Conservation (phyloP, 2,329 filamentous ascomycete species). For the Aspergillus intermedius region DNA sequence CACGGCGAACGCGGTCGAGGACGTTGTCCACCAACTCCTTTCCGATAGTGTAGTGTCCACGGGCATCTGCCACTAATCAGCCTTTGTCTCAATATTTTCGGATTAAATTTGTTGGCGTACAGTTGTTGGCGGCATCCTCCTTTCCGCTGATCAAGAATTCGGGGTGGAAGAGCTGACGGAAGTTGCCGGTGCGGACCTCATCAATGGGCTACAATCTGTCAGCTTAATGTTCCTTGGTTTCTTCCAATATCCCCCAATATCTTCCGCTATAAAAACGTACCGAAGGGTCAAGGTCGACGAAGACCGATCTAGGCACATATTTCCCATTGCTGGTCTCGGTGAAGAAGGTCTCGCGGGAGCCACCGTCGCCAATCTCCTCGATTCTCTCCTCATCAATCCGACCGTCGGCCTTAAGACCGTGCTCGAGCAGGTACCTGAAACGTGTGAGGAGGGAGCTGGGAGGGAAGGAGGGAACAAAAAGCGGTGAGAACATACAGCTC, state of each 20-base stretch:
- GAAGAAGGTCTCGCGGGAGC: conserved; percentile 61
- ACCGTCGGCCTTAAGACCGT: conserved; percentile 57
- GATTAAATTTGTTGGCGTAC: conserved; percentile 28
- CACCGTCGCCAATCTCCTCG: conserved; percentile 47
- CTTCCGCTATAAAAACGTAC: conserved; percentile 30
- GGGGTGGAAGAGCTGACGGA: conserved; percentile 60
- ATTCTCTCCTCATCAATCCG: conserved; percentile 50
- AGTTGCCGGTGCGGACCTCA: conserved; percentile 58
- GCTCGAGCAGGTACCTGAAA: conserved; percentile 58
- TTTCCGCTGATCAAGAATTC: conserved; percentile 62
- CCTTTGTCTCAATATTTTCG: neutral
- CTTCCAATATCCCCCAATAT: neutral
- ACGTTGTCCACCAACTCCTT: conserved; percentile 61
- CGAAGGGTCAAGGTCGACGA: conserved; percentile 60
- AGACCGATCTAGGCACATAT: conserved; percentile 63
- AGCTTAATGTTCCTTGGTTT: conserved; percentile 5
- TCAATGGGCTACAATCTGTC: conserved; percentile 49
- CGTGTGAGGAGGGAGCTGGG: conserved; percentile 2
- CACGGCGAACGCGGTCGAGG: conserved; percentile 58
- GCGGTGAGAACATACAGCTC: conserved; percentile 53
- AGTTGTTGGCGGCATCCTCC: conserved; percentile 65
- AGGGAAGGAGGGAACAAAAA: conserved; percentile 12
- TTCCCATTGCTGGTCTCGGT: conserved; percentile 58
- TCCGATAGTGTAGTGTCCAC: conserved; percentile 63
- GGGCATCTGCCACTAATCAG: conserved; percentile 46